Conservation (phyloP, 176 grass and related monocot species). For the Oryza glaberrima region DNA sequence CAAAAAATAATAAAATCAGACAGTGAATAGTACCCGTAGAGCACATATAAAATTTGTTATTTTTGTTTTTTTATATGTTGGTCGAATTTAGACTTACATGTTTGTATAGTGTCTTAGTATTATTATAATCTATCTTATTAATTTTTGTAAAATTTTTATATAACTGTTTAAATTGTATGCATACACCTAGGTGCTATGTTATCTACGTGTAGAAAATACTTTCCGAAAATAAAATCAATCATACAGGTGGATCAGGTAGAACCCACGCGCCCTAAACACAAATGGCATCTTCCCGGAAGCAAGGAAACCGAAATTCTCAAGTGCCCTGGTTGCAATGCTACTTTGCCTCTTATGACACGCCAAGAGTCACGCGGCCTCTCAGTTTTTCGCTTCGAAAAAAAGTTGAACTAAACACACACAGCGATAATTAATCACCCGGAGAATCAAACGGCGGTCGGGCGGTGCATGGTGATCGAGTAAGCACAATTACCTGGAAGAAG, state of each 20-base stretch:
- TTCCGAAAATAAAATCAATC: background rate
- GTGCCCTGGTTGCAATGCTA: background rate
- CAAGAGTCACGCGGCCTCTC: background rate
- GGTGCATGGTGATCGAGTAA: background rate
- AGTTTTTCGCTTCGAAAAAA: background rate
- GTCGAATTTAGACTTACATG: no score
- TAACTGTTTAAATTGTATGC: no score
- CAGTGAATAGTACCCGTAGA: no score
- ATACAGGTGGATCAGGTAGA: background rate
- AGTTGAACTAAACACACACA: background rate
- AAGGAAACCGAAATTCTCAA: background rate
- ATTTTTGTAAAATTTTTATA: no score
- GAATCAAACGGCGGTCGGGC: background rate
- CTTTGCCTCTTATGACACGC: constrained; percentile 1
- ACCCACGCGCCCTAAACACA: constrained; percentile 15
- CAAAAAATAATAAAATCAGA: no score
- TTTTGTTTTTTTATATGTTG: no score
- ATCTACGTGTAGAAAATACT: no score
- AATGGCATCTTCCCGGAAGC: constrained; percentile 8
- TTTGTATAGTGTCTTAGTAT: no score
- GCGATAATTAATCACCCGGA: background rate
- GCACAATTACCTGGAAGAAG: constrained; percentile 68
- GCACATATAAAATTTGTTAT: no score
- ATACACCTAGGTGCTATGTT: no score
- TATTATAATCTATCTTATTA: no score